Conservation (phyloP, 2,329 filamentous ascomycete species). For the Tolypocladium amazonense region DNA sequence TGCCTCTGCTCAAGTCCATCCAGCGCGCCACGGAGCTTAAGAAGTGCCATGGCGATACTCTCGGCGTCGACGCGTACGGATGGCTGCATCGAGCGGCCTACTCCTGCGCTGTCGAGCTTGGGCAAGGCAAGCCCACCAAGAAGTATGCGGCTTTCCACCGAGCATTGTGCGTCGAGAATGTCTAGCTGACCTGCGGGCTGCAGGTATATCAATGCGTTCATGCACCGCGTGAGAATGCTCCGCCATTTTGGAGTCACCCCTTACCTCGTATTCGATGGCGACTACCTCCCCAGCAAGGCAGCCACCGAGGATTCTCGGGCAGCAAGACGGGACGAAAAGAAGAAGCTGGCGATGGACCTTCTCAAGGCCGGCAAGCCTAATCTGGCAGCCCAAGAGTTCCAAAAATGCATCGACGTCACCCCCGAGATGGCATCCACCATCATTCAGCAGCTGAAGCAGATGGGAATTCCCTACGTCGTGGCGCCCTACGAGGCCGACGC, state of each 20-base stretch:
- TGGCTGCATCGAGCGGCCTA: constrained; percentile 94
- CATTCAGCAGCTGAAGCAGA: constrained; percentile 82
- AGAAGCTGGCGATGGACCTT: constrained; percentile 64
- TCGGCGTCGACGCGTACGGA: constrained; percentile 95
- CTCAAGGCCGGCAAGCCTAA: constrained; percentile 70
- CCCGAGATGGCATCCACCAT: constrained; percentile 88
- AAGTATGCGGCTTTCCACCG: constrained; percentile 46
- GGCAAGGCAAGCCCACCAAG: constrained; percentile 74
- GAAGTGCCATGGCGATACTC: constrained; percentile 75
- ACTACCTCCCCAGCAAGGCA: constrained; percentile 88
- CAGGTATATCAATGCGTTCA: constrained; percentile 81
- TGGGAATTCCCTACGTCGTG: constrained; percentile 76
- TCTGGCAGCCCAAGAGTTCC: constrained; percentile 76
- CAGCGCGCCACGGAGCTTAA: constrained; percentile 81
- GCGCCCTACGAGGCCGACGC: constrained; percentile 96
- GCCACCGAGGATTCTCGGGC: constrained; percentile 70
- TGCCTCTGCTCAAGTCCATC: constrained; percentile 91
- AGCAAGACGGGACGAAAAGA: constrained; percentile 68
- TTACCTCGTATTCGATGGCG: constrained; percentile 92
- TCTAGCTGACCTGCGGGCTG: neutral
- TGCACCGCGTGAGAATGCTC: constrained; percentile 88
- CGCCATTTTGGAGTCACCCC: constrained; percentile 89
- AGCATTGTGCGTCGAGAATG: neutral
- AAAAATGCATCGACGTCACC: constrained; percentile 92
- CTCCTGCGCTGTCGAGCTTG: constrained; percentile 82